A percentile compares a stretch with the other conserved stretches of the same genome.
Conservation (phyloP, 169 alveolate genomes). For the Plasmodium berghei region DNA sequence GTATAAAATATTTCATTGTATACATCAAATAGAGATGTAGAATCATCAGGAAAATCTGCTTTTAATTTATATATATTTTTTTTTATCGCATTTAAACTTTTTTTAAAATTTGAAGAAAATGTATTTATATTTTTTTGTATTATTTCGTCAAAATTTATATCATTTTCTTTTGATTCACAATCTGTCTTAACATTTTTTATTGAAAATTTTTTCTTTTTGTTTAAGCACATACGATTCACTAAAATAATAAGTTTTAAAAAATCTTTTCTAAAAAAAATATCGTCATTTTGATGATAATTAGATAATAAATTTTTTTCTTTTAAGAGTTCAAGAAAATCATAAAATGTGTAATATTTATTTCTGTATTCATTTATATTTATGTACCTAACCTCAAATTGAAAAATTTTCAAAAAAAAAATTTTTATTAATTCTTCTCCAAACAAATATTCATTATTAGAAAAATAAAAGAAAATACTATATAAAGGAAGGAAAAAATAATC, state of each 20-base stretch:
- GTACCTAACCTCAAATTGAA: constrained; percentile 20
- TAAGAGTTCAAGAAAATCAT: constrained; percentile 40
- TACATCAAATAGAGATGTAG: background rate
- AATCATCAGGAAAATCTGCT: background rate
- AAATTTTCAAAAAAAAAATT: constrained; percentile 44
- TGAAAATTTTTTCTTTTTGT: no score
- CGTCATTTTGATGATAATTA: constrained; percentile 12
- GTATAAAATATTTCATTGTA: background rate
- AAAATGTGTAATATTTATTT: constrained; percentile 31
- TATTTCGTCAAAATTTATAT: background rate
- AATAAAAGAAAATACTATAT: constrained; percentile 55
- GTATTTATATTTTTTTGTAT: constrained; percentile 11
- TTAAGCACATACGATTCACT: background rate
- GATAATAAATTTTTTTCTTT: background rate
- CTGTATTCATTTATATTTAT: constrained; percentile 50
- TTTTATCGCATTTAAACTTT: constrained; percentile 5
- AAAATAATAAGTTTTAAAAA: constrained; percentile 25
- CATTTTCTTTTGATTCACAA: background rate
- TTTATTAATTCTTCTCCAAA: constrained; percentile 31
- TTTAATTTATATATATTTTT: constrained; percentile 5
- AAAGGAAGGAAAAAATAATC: constrained; percentile 18
- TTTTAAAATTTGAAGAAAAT: constrained; percentile 44
- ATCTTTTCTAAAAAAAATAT: constrained; percentile 35
- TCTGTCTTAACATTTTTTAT: no score
- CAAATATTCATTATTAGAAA: constrained; percentile 19